phyloP scores from a whole-genome alignment of 2,329 filamentous ascomycete species.

The Bipolaris zeicola region DNA sequence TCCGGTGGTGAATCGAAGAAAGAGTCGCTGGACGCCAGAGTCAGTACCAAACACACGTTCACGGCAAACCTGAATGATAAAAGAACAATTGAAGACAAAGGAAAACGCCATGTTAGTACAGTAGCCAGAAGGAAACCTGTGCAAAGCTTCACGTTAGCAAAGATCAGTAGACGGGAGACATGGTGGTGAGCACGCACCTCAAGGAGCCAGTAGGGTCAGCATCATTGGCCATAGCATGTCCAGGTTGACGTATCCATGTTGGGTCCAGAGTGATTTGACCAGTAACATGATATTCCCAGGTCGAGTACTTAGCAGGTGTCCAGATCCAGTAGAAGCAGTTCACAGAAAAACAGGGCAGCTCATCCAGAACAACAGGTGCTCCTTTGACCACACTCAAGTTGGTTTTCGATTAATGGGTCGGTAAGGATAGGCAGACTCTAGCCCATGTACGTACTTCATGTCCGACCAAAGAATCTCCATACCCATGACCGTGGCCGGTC shows the following conservation, averaged over 20 bases:
- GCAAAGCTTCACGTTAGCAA: slow-evolving; percentile 18
- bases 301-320: neutral
- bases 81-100: slow-evolving; percentile 28
- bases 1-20: slow-evolving; percentile 45
- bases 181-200: slow-evolving; percentile 23
- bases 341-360: slow-evolving; percentile 3
- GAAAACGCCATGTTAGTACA: slow-evolving; percentile 49
- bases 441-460: slow-evolving; percentile 46
- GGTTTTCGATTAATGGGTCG: slow-evolving; percentile 40
- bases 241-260: neutral
- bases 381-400: slow-evolving; percentile 40
- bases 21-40: slow-evolving; percentile 47
- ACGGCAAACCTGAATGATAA: slow-evolving; percentile 22
- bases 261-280: neutral
- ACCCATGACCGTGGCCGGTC: slow-evolving; percentile 12
- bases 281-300: neutral
- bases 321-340: slow-evolving; percentile 8
- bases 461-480: slow-evolving; percentile 27
- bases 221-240: neutral
- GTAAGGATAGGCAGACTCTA: slow-evolving; percentile 31
- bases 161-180: neutral
- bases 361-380: slow-evolving; percentile 20
- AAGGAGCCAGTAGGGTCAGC: slow-evolving; percentile 5
- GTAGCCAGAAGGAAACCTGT: slow-evolving; percentile 17
- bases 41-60: slow-evolving; percentile 40